Evolutionary conservation across 768 basidiomycete species (phyloP).

Genomic region (Tricholoma bakamatsutake): DNA sequence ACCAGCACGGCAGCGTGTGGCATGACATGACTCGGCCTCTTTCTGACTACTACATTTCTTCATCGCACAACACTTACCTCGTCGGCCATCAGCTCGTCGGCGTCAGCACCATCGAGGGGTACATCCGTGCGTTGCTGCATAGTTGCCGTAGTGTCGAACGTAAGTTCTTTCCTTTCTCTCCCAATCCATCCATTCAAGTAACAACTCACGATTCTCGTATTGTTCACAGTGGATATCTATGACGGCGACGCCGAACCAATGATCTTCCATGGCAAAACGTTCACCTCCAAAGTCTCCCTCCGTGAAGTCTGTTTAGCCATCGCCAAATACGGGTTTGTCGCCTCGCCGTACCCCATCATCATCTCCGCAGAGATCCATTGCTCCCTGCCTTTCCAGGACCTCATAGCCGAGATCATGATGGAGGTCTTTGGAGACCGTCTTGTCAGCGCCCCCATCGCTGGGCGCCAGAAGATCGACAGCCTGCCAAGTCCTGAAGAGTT

Average conservation of each 20-base stretch:
- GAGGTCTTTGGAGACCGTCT: constrained; percentile 41
- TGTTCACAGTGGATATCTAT: constrained; percentile 80
- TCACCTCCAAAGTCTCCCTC: constrained; percentile 81
- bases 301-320: constrained; percentile 85
- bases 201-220: neutral
- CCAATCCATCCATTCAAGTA: neutral
- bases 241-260: constrained; percentile 82
- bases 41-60: constrained; percentile 83
- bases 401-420: constrained; percentile 41
- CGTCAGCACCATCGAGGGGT: constrained; percentile 87
- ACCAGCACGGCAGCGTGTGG: constrained; percentile 36
- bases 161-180: constrained; percentile 31
- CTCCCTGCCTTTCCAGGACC: constrained; percentile 49
- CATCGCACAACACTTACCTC: constrained; percentile 89
- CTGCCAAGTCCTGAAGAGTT: constrained; percentile 89
- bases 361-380: constrained; percentile 98
- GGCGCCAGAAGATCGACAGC: constrained; percentile 37
- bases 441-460: constrained; percentile 30
- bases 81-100: constrained; percentile 85
- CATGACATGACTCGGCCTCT: constrained; percentile 91
- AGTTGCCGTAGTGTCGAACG: constrained; percentile 91
- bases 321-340: constrained; percentile 87
- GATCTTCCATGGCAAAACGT: constrained; percentile 90
- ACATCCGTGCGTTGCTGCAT: constrained; percentile 85
- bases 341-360: constrained; percentile 92